Conservation (phyloP, 2,329 filamentous ascomycete genomes). For the Pezicula neosporulosa region DNA sequence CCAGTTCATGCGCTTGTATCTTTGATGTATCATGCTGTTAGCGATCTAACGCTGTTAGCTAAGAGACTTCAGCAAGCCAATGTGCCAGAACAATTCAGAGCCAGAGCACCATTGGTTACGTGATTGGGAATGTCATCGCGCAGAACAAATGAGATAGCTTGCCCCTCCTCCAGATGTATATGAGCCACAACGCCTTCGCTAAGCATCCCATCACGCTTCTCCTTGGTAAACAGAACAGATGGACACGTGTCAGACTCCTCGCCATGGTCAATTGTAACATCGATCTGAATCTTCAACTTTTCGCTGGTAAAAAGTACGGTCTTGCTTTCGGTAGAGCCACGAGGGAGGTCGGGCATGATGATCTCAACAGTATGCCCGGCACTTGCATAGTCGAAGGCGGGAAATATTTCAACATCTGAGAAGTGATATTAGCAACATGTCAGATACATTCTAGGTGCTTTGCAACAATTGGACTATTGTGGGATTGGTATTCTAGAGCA, state of each 20-base stretch:
- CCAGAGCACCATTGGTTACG: conserved; percentile 55
- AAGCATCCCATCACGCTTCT: conserved; percentile 45
- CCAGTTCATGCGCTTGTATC: too few species aligned
- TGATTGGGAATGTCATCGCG: conserved; percentile 58
- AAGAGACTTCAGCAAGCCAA: conserved; percentile 45
- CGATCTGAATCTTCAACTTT: conserved; percentile 59
- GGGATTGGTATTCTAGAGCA: too few species aligned
- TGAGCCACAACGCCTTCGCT: conserved; percentile 61
- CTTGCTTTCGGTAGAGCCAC: conserved; percentile 45
- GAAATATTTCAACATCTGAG: conserved; percentile 65
- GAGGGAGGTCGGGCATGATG: conserved; percentile 37
- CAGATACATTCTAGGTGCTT: too few species aligned
- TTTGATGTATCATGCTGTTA: conserved; percentile 71
- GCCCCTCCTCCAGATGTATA: conserved; percentile 60
- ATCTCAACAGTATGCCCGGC: conserved; percentile 59
- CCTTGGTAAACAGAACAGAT: conserved; percentile 51
- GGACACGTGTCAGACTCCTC: conserved; percentile 47
- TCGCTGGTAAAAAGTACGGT: conserved; percentile 60
- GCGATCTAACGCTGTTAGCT: conserved; percentile 11
- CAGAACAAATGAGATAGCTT: conserved; percentile 66
- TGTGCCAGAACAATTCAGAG: too few species aligned
- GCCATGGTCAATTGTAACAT: conserved; percentile 62
- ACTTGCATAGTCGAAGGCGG: conserved; percentile 67
- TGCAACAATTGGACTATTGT: too few species aligned
- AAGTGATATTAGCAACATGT: too few species aligned